Conservation (phyloP, 2,329 filamentous ascomycete species). For the Cladosporium phlei region DNA sequence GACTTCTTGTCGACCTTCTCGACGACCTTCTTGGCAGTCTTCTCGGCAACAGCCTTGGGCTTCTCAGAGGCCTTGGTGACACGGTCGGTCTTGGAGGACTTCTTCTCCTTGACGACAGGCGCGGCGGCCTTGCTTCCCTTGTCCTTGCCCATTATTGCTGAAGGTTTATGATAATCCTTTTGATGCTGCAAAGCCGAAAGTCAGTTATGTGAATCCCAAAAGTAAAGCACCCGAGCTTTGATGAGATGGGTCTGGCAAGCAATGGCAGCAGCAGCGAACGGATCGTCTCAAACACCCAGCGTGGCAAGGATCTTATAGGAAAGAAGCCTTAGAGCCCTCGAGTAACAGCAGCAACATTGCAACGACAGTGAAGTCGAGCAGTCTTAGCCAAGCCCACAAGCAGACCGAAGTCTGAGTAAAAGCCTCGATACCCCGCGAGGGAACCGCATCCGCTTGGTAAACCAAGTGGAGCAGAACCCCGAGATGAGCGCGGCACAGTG, state of each 20-base stretch:
- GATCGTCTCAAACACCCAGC: slow-evolving; percentile 36
- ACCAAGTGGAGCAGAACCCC: slow-evolving; percentile 8
- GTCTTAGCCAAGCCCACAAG: slow-evolving; percentile 27
- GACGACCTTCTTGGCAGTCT: slow-evolving; percentile 49
- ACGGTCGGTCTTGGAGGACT: slow-evolving; percentile 34
- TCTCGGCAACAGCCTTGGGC: slow-evolving; percentile 53
- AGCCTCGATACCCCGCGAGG: slow-evolving; percentile 33
- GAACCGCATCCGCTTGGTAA: slow-evolving; percentile 7
- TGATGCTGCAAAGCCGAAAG: slow-evolving; percentile 9
- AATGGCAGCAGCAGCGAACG: slow-evolving; percentile 16
- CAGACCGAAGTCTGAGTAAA: slow-evolving; percentile 25
- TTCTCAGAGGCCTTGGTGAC: slow-evolving; percentile 64
- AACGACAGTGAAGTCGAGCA: slow-evolving; percentile 20
- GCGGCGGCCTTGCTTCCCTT: slow-evolving; percentile 35
- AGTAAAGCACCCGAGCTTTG: slow-evolving; percentile 20
- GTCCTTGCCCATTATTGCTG: slow-evolving; percentile 41
- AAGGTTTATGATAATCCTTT: slow-evolving; percentile 31
- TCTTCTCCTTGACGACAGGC: slow-evolving; percentile 24
- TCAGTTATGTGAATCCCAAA: slow-evolving; percentile 21
- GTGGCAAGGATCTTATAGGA: slow-evolving; percentile 17
- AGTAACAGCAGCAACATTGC: slow-evolving; percentile 28
- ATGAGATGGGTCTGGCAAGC: slow-evolving; percentile 13
- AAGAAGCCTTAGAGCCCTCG: slow-evolving; percentile 41
- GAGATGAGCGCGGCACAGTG: slow-evolving; percentile 19
- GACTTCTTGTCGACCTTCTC: slow-evolving; percentile 41